Evolutionary conservation across 768 basidiomycete genomes (phyloP).

Genomic region (Termitomyces sp.): DNA sequence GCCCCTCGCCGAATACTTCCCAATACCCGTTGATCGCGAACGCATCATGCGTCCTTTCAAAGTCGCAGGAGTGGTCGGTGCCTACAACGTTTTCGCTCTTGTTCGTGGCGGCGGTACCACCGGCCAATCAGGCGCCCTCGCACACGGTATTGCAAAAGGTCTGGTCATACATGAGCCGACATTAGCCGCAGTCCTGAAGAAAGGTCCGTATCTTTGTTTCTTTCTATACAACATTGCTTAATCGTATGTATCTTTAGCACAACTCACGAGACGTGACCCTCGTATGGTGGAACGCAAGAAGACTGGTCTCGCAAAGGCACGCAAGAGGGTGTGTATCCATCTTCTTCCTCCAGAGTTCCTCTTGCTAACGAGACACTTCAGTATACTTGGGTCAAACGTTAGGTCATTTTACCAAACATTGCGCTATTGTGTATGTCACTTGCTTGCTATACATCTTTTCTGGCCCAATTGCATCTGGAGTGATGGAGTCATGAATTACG

Average conservation of each 20-base stretch:
- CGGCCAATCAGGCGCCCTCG: slow-evolving; percentile 87
- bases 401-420: slow-evolving; percentile 15
- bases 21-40: slow-evolving; percentile 70
- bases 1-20: slow-evolving; percentile 77
- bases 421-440: not conserved
- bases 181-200: slow-evolving; percentile 57
- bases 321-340: slow-evolving; percentile 69
- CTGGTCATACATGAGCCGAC: slow-evolving; percentile 67
- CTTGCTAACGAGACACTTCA: slow-evolving; percentile 23
- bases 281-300: slow-evolving; percentile 99
- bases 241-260: slow-evolving; percentile 43
- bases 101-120: slow-evolving; percentile 86
- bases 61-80: slow-evolving; percentile 76
- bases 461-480: not conserved
- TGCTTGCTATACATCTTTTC: not conserved
- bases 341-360: not conserved
- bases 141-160: slow-evolving; percentile 71
- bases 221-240: slow-evolving; percentile 7
- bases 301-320: slow-evolving; percentile 86
- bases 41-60: slow-evolving; percentile 78
- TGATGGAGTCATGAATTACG: slow-evolving; percentile 1
- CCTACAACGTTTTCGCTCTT: slow-evolving; percentile 73
- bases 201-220: slow-evolving; percentile 45
- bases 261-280: slow-evolving; percentile 84
- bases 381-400: slow-evolving; percentile 98